These are phyloP conservation scores for Ceratobasidium theobromae DNA, from an alignment of 1,284 basidiomycete species.

Conservation along the genomic window DNA sequence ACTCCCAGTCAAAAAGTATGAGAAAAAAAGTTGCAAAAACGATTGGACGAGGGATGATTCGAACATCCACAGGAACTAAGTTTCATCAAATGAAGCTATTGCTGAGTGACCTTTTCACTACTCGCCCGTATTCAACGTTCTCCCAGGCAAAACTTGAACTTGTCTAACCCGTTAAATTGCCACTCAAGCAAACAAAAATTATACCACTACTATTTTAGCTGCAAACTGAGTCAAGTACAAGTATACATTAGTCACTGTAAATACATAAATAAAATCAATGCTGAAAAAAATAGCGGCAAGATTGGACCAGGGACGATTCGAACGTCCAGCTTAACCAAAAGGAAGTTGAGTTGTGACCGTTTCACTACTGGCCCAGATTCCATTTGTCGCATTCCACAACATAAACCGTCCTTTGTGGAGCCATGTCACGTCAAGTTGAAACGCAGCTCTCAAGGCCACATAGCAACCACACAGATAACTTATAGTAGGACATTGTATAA, in stretches of 20 bases:
- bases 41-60: constrained; percentile 7
- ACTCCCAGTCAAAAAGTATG: too few species aligned
- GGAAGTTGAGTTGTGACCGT: constrained; percentile 9
- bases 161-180: too few species aligned
- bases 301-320: constrained; percentile 12
- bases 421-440: too few species aligned
- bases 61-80: not conserved
- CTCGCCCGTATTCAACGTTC: not conserved
- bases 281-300: not conserved
- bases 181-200: too few species aligned
- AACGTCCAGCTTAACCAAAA: not conserved
- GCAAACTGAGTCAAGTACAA: too few species aligned
- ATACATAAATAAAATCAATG: too few species aligned
- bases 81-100: not conserved
- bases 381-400: not conserved
- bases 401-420: not conserved
- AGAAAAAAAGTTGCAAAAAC: not conserved
- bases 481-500: too few species aligned
- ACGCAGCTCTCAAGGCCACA: too few species aligned
- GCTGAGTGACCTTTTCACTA: not conserved
- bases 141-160: too few species aligned
- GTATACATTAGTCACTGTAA: not conserved
- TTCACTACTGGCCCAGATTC: constrained; percentile 14
- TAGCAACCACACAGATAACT: too few species aligned
- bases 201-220: too few species aligned